Conservation (phyloP, 176 grass and related monocot genomes). For the Aegilops tauschii region DNA sequence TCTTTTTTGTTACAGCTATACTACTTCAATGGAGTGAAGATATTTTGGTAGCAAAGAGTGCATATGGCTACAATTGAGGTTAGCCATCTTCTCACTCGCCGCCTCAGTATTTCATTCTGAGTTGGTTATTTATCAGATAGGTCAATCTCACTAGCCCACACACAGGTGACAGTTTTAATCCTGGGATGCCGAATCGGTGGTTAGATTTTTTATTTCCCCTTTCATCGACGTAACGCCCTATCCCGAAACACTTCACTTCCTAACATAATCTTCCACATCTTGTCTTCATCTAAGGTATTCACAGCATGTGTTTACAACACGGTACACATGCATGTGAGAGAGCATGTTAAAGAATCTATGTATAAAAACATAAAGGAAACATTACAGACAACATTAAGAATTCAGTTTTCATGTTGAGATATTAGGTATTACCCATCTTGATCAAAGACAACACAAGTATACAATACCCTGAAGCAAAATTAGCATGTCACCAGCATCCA, state of each 20-base stretch:
- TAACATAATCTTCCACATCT: background rate
- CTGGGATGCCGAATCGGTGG: background rate
- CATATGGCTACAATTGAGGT: conserved; percentile 8
- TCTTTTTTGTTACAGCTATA: background rate
- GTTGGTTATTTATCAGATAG: conserved; percentile 4
- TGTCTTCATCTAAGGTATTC: background rate
- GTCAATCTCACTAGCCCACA: background rate
- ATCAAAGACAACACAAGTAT: background rate
- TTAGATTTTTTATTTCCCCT: background rate
- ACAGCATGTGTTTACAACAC: background rate
- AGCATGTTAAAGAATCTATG: background rate
- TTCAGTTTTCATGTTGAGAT: conserved; percentile 3
- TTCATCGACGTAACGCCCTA: background rate
- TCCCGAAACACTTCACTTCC: background rate
- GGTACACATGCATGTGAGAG: background rate
- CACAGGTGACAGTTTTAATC: background rate
- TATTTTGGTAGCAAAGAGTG: background rate
- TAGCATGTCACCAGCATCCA: conserved; percentile 1
- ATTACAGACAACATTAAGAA: background rate
- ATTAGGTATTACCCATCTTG: background rate
- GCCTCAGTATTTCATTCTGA: background rate
- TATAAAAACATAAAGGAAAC: background rate
- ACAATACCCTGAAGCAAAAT: background rate
- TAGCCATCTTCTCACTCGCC: background rate
- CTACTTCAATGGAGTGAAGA: background rate